Evolutionary conservation across 2,329 filamentous ascomycete species (phyloP), one percentile per base, ranked within the genome.

Genomic region (Aspergillus transmontanensis): DNA sequence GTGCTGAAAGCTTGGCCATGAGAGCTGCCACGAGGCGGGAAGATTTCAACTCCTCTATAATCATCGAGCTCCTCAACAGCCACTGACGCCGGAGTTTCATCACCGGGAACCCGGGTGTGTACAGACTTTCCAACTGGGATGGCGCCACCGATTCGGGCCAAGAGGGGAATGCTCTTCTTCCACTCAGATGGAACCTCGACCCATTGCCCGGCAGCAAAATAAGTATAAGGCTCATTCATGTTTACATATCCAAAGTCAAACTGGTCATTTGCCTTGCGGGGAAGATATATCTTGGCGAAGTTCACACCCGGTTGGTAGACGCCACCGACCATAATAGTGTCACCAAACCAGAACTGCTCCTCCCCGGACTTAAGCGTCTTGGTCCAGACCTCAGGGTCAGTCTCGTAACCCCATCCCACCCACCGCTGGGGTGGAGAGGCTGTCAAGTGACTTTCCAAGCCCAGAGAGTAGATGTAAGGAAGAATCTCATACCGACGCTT

Each of bases 321-420:
- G 5, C 89, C 89, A 2, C 87, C 87, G 9, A 92, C 79, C 0
- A 92, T 80, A 10, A 92, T 76, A 0, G 84, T 81, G 60, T 90
- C 87, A 12, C 90, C 90, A 28, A 92, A 84, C 89, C 89, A 92
- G 78, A 89, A 92, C 72, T 93, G 89, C 4, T 85, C 85, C 68
- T 92, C 90, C 9, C 89, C 89, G 34, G 85, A 81, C 60, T 85
- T 87, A 3, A 91, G 77, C 0, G 80, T 70, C 55, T 81, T 81
- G 2, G 79, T 86, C 90, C 90, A 92, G 0, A 92, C 86, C 64
- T 87, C 86, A 0, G 86, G 79, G 67, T 92, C 90, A 0, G 77
- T 71, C 71, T 92, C 89, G 69, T 89, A 91, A 30, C 88, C 89
- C 89, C 89, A 92, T 0, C 90, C 90, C 0, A 87, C 87, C 90